Percentiles rank a stretch among this genome's conserved stretches.
These are phyloP conservation scores for Alternaria sp. DNA, from an alignment of 2,329 filamentous ascomycete genomes.

Conservation along the genomic window DNA sequence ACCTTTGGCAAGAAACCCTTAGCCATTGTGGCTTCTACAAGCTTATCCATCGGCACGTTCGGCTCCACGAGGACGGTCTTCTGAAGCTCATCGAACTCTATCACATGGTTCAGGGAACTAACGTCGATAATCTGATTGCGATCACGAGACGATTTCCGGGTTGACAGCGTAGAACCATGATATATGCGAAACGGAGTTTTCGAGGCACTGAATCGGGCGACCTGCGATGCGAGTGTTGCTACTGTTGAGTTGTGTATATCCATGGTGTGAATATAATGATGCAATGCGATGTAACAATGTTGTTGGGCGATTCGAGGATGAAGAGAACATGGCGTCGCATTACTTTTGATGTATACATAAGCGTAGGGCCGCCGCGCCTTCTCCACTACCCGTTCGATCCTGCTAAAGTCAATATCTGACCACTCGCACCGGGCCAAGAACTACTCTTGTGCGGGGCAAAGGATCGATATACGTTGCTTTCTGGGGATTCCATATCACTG, in stretches of 20 bases:
- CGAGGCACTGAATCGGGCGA: constrained; percentile 56
- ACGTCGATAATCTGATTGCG: constrained; percentile 58
- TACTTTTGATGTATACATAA: constrained; percentile 24
- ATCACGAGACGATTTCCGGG: constrained; percentile 54
- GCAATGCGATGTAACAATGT: not conserved
- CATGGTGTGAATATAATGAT: constrained; percentile 24
- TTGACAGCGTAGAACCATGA: constrained; percentile 66
- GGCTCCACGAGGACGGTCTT: constrained; percentile 67
- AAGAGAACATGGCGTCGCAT: constrained; percentile 10
- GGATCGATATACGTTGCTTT: not conserved
- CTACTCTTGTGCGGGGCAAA: constrained; percentile 7
- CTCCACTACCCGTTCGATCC: constrained; percentile 29
- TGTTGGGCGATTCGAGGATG: constrained; percentile 4
- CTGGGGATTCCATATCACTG: not conserved
- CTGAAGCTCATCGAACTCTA: constrained; percentile 53
- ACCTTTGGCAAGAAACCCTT: constrained; percentile 68
- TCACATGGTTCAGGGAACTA: constrained; percentile 57
- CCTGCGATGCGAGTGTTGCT: constrained; percentile 38
- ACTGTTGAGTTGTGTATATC: constrained; percentile 40
- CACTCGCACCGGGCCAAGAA: constrained; percentile 5
- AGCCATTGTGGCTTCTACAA: constrained; percentile 65
- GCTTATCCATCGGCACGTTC: constrained; percentile 72
- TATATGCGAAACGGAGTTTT: constrained; percentile 62
- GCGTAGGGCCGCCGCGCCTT: constrained; percentile 37
- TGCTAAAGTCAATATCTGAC: constrained; percentile 17